Evolutionary conservation across 257 asterid genomes (phyloP), one percentile per base, ranked within the genome.

Genomic region (Coffea eugenioides): DNA sequence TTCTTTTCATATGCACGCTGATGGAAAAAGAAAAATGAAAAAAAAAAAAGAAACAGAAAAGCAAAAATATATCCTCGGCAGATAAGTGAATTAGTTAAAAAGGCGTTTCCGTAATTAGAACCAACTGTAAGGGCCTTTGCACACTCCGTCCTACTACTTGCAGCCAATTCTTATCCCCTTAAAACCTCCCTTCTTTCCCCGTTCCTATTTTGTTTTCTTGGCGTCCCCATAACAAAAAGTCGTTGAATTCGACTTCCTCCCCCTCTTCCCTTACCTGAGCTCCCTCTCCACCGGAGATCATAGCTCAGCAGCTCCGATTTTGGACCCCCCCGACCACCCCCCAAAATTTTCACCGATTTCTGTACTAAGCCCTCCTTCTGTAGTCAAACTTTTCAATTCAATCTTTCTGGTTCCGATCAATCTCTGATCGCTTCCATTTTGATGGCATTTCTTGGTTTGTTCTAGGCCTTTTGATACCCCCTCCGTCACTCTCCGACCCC

Each of bases 311-410:
- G 2, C 20, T 61, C 61, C 43, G 43, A 39, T 39, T 39, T 39
- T 39, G 43, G 39, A 52, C 71, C 73, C 83, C 79, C 64, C 79
- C 73, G 1, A 31, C 34, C 34, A 31, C 34, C 79, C 75, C 4
- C 18, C 62, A 59, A 48, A 51, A 39, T 39, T 39, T 39, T 39
- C 43, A 39, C 43, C 43, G 43, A 39, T 39, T 39, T 39, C 43
- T 39, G 43, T 39, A 39, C 43, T 39, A 39, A 43, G 21, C 69
- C 34, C 49, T 39, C 51, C 18, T 43, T 54, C n/a, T 67, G 4
- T 18, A 0, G 18, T 43, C 41, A 4, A 36, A 27, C 79, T 34
- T 76, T 79, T 71, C 91, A 80, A 88, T 88, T 90, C 85, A 78
- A 66, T 87, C 79, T 25, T 74, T 36, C 45, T 69, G 61, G 68